Conservation (phyloP, 345 rosid genomes). For the Aegle marmelos region DNA sequence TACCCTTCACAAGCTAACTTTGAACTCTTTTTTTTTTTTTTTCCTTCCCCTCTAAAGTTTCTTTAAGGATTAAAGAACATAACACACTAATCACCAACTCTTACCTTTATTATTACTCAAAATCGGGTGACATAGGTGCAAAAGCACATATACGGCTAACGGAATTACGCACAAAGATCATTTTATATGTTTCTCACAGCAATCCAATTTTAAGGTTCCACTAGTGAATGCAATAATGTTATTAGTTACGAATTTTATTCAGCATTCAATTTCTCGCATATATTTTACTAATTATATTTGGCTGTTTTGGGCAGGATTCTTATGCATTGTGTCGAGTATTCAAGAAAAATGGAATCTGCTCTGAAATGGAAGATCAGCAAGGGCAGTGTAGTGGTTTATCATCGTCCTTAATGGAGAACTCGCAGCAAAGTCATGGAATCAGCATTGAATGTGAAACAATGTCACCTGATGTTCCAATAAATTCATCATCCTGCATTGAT, state of each 20-base stretch:
- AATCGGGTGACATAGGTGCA: too few relatives aligned
- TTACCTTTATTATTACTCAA: too few relatives aligned
- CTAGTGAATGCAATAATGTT: too few relatives aligned
- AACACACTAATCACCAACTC: too few relatives aligned
- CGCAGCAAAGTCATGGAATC: constrained; percentile 15
- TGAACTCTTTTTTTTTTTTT: neutral
- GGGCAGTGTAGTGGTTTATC: constrained; percentile 48
- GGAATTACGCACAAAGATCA: neutral
- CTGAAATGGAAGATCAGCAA: constrained; percentile 64
- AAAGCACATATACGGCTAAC: too few relatives aligned
- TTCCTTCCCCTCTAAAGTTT: too few relatives aligned
- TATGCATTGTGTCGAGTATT: constrained; percentile 92
- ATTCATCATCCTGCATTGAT: constrained; percentile 40
- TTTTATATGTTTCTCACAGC: too few relatives aligned
- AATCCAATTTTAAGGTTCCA: too few relatives aligned
- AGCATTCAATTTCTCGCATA: too few relatives aligned
- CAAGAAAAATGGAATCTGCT: constrained; percentile 83
- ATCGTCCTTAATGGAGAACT: constrained; percentile 36
- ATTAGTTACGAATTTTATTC: too few relatives aligned
- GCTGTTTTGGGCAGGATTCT: constrained; percentile 52
- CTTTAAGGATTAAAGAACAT: too few relatives aligned
- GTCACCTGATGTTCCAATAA: constrained; percentile 71
- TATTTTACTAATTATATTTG: neutral
- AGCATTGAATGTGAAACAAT: constrained; percentile 46
- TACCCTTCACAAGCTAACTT: neutral